phyloP scores from a whole-genome alignment of 371 early-diverging fungal genomes.

The Amoeboaphelidium protococcarum region DNA sequence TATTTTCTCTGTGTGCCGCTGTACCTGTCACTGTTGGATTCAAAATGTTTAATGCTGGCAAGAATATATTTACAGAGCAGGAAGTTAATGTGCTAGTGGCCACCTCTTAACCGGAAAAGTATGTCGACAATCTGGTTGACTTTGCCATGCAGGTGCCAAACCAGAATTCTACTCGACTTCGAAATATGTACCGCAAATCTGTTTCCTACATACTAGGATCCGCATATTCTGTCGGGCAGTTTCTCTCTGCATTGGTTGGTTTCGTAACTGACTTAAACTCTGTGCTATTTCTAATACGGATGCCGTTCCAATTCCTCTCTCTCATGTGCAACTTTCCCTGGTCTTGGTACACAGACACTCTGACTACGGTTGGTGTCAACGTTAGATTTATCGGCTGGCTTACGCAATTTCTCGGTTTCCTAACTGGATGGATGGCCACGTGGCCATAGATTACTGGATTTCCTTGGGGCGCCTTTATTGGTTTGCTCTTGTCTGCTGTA shows the following conservation, averaged over 20 bases:
- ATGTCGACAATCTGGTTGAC: neutral
- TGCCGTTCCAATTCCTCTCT: neutral
- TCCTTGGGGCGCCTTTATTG: neutral
- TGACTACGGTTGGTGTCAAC: neutral
- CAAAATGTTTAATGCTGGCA: neutral
- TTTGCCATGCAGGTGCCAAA: neutral
- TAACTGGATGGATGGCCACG: neutral
- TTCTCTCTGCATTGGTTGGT: neutral
- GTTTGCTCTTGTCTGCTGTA: neutral
- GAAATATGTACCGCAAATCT: neutral
- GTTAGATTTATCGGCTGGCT: neutral
- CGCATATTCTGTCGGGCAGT: neutral
- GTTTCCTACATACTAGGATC: neutral
- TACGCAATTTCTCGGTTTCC: neutral
- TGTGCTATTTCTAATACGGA: neutral
- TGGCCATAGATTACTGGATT: neutral
- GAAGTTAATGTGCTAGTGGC: neutral
- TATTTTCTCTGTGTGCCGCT: neutral
- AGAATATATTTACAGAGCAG: neutral
- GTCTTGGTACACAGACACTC: neutral
- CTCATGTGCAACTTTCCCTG: neutral
- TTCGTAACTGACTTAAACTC: neutral
- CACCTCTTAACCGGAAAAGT: neutral
- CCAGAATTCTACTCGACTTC: neutral
- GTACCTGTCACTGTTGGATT: neutral